Base-by-base conservation (phyloP, 1,139 yeast species). In the Lodderomyces theae region DNA sequence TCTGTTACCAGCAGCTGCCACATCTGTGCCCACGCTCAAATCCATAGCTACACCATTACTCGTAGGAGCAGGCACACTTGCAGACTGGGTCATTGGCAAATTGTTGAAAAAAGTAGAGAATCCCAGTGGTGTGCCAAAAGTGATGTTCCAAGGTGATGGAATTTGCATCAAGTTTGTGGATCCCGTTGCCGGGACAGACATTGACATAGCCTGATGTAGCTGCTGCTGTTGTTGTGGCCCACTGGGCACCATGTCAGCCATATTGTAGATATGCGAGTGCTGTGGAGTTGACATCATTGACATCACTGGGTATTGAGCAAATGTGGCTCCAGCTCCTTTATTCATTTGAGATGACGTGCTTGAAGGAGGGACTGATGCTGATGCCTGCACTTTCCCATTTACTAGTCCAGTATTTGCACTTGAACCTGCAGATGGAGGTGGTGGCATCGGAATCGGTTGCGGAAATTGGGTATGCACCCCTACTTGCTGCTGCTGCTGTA, bases 261-360 rank as follows among this genome's bases (percentile, higher is more conserved):
- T 37, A 22, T 37, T 38, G 30, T 34, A 34, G 9, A 26, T 23
- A 21, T 36, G 41, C 3, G 42, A 35, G 49, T 66, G 75, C 43
- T 66, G 74, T 5, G 76, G 75, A 2, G 77, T 69, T 40, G 75
- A 69, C 73, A 70, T 69, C 68, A 66, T 64, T 61, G 63, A 59
- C 57, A 42, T 45, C 35, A 45, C 49, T 17, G 48, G 57, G 13
- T 42, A 53, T 34, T 45, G 52, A 5, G 15, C 31, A 15, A 28
- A 28, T 11, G 31, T 5, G 9, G 18, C 18, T 15, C 31, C 31
- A 15, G 18, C 18, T 15, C 31, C 31, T 15, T 5, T 28, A n/a
- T 28, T 15, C 12, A 15, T 5, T 18, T 26, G 29, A 24, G 26
- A 8, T 9, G 26, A 24, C 11, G 26, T n/a, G 29, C 5, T 28